Conservation (phyloP, 352 stramenopile genomes). For the Globisporangium solare region DNA sequence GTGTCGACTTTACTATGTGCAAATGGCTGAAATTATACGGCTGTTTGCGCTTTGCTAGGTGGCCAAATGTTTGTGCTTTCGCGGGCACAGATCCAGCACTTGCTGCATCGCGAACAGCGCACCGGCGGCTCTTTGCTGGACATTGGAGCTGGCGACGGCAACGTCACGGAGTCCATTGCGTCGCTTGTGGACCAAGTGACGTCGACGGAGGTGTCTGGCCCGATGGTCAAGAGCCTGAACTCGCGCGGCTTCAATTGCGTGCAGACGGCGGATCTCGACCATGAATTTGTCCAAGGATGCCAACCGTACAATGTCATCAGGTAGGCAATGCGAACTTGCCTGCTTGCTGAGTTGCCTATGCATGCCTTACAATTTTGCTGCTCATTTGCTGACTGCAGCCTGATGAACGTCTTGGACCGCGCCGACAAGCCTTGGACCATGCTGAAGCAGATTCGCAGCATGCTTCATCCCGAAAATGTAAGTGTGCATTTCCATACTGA, state of each 20-base stretch:
- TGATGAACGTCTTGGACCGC: conserved; percentile 82
- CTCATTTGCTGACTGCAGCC: conserved; percentile 20
- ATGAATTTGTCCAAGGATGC: conserved; percentile 56
- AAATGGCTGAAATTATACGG: background rate
- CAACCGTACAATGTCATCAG: conserved; percentile 82
- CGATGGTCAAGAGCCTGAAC: conserved; percentile 79
- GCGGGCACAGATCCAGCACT: conserved; percentile 55
- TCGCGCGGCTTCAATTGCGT: conserved; percentile 73
- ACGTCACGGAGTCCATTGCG: conserved; percentile 76
- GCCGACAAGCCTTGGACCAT: conserved; percentile 79
- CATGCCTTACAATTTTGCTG: background rate
- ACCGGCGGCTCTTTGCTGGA: conserved; percentile 62
- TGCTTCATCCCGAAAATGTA: conserved; percentile 68
- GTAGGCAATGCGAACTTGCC: conserved; percentile 19
- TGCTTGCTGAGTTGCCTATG: background rate
- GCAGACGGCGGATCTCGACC: conserved; percentile 62
- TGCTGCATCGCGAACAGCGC: conserved; percentile 44
- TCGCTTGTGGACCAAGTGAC: conserved; percentile 65
- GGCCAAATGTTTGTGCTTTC: conserved; percentile 88
- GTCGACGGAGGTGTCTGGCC: conserved; percentile 69
- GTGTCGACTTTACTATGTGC: no score
- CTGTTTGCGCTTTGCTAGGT: conserved; percentile 25
- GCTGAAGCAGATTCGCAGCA: conserved; percentile 63
- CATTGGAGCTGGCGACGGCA: conserved; percentile 80
- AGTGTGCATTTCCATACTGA: background rate